These are phyloP conservation scores for Platanthera zijinensis DNA, from an alignment of 106 monocot genomes.

Conservation along the genomic window DNA sequence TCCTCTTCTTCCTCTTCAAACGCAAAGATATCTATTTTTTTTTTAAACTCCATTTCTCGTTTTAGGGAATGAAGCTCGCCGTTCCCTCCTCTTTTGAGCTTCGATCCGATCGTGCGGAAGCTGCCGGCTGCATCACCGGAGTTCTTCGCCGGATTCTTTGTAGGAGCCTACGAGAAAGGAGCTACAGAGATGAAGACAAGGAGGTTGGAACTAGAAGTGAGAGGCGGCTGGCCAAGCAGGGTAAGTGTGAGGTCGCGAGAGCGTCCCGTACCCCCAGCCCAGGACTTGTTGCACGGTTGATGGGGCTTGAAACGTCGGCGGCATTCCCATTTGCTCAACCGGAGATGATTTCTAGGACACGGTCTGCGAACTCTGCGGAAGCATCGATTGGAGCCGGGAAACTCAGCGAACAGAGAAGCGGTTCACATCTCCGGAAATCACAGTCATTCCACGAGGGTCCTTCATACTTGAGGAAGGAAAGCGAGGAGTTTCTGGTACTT, in stretches of 20 bases:
- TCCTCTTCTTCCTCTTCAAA: not conserved
- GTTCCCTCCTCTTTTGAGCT: slow-evolving; percentile 6
- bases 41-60: not conserved
- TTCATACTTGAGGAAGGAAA: slow-evolving; percentile 41
- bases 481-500: slow-evolving; percentile 58
- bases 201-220: not conserved
- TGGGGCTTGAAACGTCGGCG: slow-evolving; percentile 39
- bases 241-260: not conserved
- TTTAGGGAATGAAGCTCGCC: not conserved
- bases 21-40: not conserved
- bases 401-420: not conserved
- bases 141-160: slow-evolving; percentile 11
- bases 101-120: not conserved
- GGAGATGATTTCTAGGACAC: slow-evolving; percentile 10
- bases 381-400: slow-evolving; percentile 12
- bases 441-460: slow-evolving; percentile 36
- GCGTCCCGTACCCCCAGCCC: not conserved
- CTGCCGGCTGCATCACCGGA: slow-evolving; percentile 15
- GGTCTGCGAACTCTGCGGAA: slow-evolving; percentile 24
- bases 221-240: not conserved
- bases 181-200: not conserved
- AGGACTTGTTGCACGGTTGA: slow-evolving; percentile 32
- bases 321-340: not conserved
- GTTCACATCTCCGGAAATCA: slow-evolving; percentile 4
- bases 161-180: not conserved